These are phyloP conservation scores for Verticillium albo-atrum DNA, from an alignment of 2,329 filamentous ascomycete species.

Conservation along the genomic window DNA sequence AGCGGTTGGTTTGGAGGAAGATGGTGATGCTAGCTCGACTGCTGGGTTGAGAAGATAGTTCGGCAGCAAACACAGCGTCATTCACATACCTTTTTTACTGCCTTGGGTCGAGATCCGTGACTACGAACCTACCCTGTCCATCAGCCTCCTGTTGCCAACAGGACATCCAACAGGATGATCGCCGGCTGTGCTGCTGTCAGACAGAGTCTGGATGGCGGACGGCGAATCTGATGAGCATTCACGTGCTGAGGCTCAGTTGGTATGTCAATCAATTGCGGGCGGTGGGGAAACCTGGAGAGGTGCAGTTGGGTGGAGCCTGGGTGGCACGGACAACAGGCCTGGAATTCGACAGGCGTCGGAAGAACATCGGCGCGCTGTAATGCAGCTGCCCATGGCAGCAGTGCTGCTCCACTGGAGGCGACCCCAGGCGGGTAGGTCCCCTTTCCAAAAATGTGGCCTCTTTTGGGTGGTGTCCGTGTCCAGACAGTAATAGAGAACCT, in stretches of 20 bases:
- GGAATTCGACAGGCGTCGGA: neutral
- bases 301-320: neutral
- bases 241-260: neutral
- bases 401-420: neutral
- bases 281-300: neutral
- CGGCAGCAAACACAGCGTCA: neutral
- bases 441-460: constrained; percentile 4
- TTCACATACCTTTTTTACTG: constrained; percentile 3
- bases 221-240: neutral
- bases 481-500: neutral
- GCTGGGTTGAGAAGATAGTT: neutral
- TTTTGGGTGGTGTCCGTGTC: neutral
- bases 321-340: neutral
- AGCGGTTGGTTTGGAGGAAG: neutral
- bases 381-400: neutral
- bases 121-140: too few relatives aligned
- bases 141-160: too few relatives aligned
- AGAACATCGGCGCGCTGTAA: neutral
- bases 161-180: too few relatives aligned
- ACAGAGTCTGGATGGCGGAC: too few relatives aligned
- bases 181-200: too few relatives aligned
- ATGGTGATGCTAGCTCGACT: neutral
- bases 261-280: neutral
- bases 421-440: neutral
- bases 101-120: neutral